Evolutionary conservation across 2,329 filamentous ascomycete genomes (phyloP).

Genomic region (Diaporthe sp.): DNA sequence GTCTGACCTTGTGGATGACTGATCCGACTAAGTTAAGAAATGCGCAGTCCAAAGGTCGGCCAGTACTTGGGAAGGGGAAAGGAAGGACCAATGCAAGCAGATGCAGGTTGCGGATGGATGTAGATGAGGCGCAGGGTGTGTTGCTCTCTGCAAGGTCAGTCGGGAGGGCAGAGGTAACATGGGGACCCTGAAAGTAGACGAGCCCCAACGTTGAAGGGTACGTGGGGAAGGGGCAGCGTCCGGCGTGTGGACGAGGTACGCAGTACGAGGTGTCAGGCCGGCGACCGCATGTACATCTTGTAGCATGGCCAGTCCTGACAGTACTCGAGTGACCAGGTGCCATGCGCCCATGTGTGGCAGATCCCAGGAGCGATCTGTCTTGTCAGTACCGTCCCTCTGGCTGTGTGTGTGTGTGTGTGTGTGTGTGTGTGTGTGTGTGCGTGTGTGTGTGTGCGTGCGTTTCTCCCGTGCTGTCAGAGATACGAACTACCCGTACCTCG

Average conservation of each 20-base stretch:
- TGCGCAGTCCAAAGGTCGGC: conserved; percentile 29
- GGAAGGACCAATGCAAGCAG: conserved; percentile 27
- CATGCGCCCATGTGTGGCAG: conserved; percentile 16
- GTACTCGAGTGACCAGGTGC: neutral
- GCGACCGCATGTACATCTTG: conserved; percentile 24
- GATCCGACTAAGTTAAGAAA: conserved; percentile 31
- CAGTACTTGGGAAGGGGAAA: conserved; percentile 25
- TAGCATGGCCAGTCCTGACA: conserved; percentile 17
- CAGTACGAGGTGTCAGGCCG: conserved; percentile 29
- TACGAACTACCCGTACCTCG: conserved; percentile 22
- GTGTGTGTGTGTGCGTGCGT: neutral
- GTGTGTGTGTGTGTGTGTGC: too few species aligned
- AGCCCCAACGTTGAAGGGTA: conserved; percentile 28
- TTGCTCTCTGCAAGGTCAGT: conserved; percentile 30
- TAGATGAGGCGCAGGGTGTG: conserved; percentile 35
- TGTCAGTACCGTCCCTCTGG: neutral
- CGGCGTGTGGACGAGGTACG: conserved; percentile 21
- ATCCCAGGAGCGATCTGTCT: conserved; percentile 4
- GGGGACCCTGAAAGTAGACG: conserved; percentile 31
- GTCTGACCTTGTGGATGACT: conserved; percentile 36
- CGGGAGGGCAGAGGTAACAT: conserved; percentile 32
- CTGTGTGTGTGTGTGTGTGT: neutral
- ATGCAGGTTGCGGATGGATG: conserved; percentile 33
- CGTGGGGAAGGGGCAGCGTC: conserved; percentile 20
- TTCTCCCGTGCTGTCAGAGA: conserved; percentile 12